phyloP scores from a whole-genome alignment of 2,329 filamentous ascomycete genomes.

The Gremmenia infestans region DNA sequence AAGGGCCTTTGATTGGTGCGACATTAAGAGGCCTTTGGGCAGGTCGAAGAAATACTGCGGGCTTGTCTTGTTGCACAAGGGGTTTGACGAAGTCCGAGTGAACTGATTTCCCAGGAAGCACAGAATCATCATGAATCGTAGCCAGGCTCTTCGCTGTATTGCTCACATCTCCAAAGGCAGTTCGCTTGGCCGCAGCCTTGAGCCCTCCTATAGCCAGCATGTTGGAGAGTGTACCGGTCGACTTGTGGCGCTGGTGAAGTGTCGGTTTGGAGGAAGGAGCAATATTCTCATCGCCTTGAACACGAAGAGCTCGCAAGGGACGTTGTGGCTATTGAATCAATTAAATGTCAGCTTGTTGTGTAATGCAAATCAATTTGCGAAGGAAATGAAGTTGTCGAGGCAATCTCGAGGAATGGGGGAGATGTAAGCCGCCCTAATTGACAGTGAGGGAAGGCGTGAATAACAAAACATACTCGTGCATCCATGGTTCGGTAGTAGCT shows the following conservation, averaged over 20 bases:
- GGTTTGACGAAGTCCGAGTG: slow-evolving; percentile 25
- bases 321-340: slow-evolving; percentile 59
- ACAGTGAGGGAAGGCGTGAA: neutral
- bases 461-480: slow-evolving; percentile 34
- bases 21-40: slow-evolving; percentile 51
- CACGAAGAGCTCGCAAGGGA: slow-evolving; percentile 52
- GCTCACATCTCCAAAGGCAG: slow-evolving; percentile 78
- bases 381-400: slow-evolving; percentile 18
- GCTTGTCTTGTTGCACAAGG: slow-evolving; percentile 33
- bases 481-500: slow-evolving; percentile 33
- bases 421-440: neutral
- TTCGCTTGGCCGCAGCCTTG: slow-evolving; percentile 66
- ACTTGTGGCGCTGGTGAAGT: slow-evolving; percentile 79
- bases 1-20: slow-evolving; percentile 14
- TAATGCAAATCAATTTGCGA: slow-evolving; percentile 8
- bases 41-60: slow-evolving; percentile 48
- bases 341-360: slow-evolving; percentile 25
- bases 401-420: slow-evolving; percentile 17
- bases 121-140: slow-evolving; percentile 51
- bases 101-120: slow-evolving; percentile 41
- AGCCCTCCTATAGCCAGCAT: slow-evolving; percentile 49
- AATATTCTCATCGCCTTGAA: slow-evolving; percentile 67
- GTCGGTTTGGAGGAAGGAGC: slow-evolving; percentile 50
- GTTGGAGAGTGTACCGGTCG: slow-evolving; percentile 55
- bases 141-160: slow-evolving; percentile 48